Percentiles rank a stretch among this genome's conserved stretches.
These are phyloP conservation scores for Fusarium sp. DNA, from an alignment of 2,329 filamentous ascomycete genomes.

Conservation along the genomic window DNA sequence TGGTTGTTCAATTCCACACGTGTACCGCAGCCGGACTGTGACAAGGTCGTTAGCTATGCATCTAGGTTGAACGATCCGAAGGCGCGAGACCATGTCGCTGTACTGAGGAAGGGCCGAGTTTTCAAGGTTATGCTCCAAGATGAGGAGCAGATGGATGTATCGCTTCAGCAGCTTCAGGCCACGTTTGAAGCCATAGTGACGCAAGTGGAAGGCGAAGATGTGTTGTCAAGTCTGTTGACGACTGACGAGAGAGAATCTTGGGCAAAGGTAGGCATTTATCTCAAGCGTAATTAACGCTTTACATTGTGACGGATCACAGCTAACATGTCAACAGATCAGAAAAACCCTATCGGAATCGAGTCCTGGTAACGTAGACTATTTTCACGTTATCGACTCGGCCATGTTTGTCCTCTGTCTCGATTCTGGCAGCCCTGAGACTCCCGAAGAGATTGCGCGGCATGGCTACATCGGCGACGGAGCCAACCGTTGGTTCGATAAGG, in stretches of 20 bases:
- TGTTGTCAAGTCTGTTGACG: background rate
- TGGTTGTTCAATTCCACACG: constrained; percentile 8
- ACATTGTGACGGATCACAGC: too few species aligned
- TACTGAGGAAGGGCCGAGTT: constrained; percentile 5
- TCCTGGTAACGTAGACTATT: background rate
- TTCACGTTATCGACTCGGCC: constrained; percentile 2
- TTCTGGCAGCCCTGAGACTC: background rate
- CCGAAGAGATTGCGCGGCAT: background rate
- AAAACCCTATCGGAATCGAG: background rate
- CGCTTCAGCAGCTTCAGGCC: background rate
- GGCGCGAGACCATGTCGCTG: background rate
- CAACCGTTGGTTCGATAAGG: constrained; percentile 11
- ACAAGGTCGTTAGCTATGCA: background rate
- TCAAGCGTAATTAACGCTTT: too few species aligned
- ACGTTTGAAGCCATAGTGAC: background rate
- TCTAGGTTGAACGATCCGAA: background rate
- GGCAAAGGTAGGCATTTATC: background rate
- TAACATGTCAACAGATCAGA: background rate
- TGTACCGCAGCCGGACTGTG: background rate
- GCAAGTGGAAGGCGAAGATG: constrained; percentile 2
- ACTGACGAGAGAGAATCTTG: constrained; percentile 13
- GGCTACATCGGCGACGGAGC: background rate
- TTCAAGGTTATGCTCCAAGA: constrained; percentile 13
- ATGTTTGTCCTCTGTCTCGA: constrained; percentile 8
- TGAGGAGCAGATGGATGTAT: background rate